Conservation (phyloP, 2,329 filamentous ascomycete species). For the Drechslera avenae region DNA sequence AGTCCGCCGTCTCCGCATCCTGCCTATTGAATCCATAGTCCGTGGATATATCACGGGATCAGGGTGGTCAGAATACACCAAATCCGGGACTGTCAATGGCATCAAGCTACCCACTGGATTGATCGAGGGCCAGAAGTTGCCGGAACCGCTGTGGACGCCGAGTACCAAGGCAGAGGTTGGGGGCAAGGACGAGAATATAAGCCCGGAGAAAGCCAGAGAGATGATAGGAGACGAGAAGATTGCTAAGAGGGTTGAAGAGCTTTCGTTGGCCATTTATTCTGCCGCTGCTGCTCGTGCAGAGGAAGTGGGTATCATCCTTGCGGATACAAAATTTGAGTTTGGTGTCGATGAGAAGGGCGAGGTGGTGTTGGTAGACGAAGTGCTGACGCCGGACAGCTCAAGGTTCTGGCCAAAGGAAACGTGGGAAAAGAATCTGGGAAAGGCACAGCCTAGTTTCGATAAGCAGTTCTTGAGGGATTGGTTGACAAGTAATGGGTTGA, state of each 20-base stretch:
- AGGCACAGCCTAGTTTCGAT: slow-evolving; percentile 82
- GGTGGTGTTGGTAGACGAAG: slow-evolving; percentile 80
- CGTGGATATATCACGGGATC: slow-evolving; percentile 87
- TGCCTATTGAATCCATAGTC: slow-evolving; percentile 84
- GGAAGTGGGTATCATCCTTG: slow-evolving; percentile 74
- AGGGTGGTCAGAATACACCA: slow-evolving; percentile 79
- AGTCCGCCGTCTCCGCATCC: slow-evolving; percentile 73
- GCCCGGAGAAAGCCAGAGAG: slow-evolving; percentile 63
- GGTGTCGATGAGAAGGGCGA: slow-evolving; percentile 66
- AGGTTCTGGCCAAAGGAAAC: slow-evolving; percentile 82
- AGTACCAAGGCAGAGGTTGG: slow-evolving; percentile 84
- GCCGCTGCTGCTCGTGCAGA: slow-evolving; percentile 68
- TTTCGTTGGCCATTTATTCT: slow-evolving; percentile 68
- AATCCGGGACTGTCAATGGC: slow-evolving; percentile 78
- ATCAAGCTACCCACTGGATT: slow-evolving; percentile 71
- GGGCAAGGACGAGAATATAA: slow-evolving; percentile 84
- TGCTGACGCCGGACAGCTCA: slow-evolving; percentile 75
- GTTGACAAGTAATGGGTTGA: slow-evolving; percentile 73
- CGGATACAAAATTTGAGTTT: slow-evolving; percentile 80
- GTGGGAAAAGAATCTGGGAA: slow-evolving; percentile 68
- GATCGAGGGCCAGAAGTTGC: slow-evolving; percentile 71
- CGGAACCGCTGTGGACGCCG: slow-evolving; percentile 74
- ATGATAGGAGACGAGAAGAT: slow-evolving; percentile 67
- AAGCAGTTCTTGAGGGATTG: slow-evolving; percentile 80
- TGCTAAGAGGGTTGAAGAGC: slow-evolving; percentile 67